Base-by-base conservation (phyloP, 495 filamentous ascomycete genomes). In the Bacidia gigantensis region DNA sequence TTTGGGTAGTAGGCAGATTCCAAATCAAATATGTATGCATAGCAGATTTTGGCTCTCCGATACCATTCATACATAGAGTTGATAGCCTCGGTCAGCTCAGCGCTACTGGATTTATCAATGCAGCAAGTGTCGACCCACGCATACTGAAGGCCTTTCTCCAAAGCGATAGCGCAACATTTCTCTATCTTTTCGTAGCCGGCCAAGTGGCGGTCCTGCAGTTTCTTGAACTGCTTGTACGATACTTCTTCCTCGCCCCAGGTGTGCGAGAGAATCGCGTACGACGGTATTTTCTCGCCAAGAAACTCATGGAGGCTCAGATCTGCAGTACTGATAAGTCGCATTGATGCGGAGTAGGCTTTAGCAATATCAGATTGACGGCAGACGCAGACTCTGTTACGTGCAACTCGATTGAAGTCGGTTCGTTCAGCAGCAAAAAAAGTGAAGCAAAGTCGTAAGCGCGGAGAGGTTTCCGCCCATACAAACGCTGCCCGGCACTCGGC, bases 301-400 rank as follows among this genome's bases (percentile, higher is more conserved):
- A 71, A 72, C 49, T 68, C 62, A 23, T 61, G 26, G 11, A 74
- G 59, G 29, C 63, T 49, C 2, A 67, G 56, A 7, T 65, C 71
- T 11, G 59, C 59, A 26, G 67, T 62, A 48, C 73, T 56, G 47
- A 74, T 67, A 24, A 74, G 60, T 23, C 69, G 65, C 71, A 72
- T 74, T n/a, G n/a, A n/a, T n/a, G n/a, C n/a, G n/a, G n/a, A n/a
- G n/a, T n/a, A n/a, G n/a, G n/a, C n/a, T n/a, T n/a, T n/a, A n/a
- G n/a, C n/a, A n/a, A n/a, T n/a, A n/a, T n/a, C n/a, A n/a, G n/a
- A n/a, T n/a, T n/a, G n/a, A n/a, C n/a, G n/a, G n/a, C n/a, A n/a
- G n/a, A n/a, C n/a, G n/a, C n/a, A n/a, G n/a, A n/a, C n/a, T n/a
- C n/a, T n/a, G n/a, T n/a, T n/a, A n/a, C n/a, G n/a, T n/a, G n/a